These are phyloP conservation scores for Tylopilus subfusipes DNA, from an alignment of 768 basidiomycete species.

Conservation along the genomic window DNA sequence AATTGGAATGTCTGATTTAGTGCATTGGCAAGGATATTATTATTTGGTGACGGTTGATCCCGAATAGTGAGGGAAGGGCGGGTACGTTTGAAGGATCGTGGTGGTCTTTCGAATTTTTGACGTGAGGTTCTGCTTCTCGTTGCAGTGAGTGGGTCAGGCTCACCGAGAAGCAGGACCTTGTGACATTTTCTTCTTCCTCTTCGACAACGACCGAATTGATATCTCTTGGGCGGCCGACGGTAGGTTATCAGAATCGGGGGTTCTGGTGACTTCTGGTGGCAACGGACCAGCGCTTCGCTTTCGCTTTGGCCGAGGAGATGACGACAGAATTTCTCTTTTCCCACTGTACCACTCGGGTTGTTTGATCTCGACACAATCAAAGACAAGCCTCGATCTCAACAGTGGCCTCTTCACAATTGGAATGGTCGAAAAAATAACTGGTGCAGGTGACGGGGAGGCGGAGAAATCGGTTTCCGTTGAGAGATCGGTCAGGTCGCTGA, in stretches of 20 bases:
- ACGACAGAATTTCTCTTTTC: neutral
- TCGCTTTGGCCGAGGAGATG: slow-evolving; percentile 12
- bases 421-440: neutral
- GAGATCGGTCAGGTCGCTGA: slow-evolving; percentile 32
- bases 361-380: slow-evolving; percentile 24
- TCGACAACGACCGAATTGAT: neutral
- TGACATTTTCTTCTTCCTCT: slow-evolving; percentile 19
- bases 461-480: slow-evolving; percentile 18
- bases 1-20: slow-evolving; percentile 28
- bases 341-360: slow-evolving; percentile 11
- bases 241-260: neutral
- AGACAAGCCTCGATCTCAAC: slow-evolving; percentile 15
- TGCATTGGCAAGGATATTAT: slow-evolving; percentile 20
- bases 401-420: neutral
- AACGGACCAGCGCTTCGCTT: slow-evolving; percentile 6
- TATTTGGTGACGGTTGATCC: neutral
- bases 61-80: neutral
- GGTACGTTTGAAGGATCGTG: slow-evolving; percentile 1
- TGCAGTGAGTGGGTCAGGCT: slow-evolving; percentile 29
- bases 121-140: slow-evolving; percentile 28
- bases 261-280: neutral
- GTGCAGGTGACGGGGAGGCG: neutral
- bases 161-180: slow-evolving; percentile 31
- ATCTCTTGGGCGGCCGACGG: neutral
- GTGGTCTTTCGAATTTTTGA: slow-evolving; percentile 24